phyloP scores from a whole-genome alignment of 768 basidiomycete species.

The Sistotremastrum niveocremeum region DNA sequence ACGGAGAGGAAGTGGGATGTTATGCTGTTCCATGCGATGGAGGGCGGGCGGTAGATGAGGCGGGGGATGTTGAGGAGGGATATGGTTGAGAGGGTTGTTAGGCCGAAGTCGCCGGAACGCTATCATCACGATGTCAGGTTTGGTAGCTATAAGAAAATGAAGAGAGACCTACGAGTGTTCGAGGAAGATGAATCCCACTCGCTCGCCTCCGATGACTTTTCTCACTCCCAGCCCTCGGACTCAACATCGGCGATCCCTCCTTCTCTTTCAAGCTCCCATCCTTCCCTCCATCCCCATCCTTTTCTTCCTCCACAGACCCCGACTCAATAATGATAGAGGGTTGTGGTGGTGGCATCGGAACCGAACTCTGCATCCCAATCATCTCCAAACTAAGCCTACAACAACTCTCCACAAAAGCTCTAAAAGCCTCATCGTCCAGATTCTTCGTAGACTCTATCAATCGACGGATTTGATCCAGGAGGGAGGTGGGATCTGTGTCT shows the following conservation, averaged over 20 bases:
- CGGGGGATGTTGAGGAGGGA: conserved; percentile 76
- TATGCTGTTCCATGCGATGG: conserved; percentile 74
- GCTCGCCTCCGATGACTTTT: conserved; percentile 52
- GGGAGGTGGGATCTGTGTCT: conserved; percentile 64
- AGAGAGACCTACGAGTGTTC: conserved; percentile 46
- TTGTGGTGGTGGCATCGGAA: no score
- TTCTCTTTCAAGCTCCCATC: conserved; percentile 30
- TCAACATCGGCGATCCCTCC: conserved; percentile 14
- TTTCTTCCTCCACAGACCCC: conserved; percentile 15
- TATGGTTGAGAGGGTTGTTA: conserved; percentile 71
- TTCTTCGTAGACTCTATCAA: conserved; percentile 80
- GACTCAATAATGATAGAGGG: conserved; percentile 14
- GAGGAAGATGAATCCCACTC: conserved; percentile 80
- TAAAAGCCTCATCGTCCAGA: conserved; percentile 72
- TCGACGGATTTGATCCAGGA: conserved; percentile 62
- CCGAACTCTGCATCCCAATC: conserved; percentile 60
- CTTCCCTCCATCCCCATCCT: conserved; percentile 6
- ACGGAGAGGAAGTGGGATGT: conserved; percentile 71
- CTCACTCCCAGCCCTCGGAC: conserved; percentile 28
- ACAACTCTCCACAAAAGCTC: conserved; percentile 62
- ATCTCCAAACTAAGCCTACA: conserved; percentile 85
- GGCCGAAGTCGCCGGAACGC: conserved; percentile 91
- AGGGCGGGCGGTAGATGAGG: conserved; percentile 68
- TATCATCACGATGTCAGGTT: conserved; percentile 16
- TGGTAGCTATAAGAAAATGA: conserved; percentile 1